Evolutionary conservation across 2,329 filamentous ascomycete species (phyloP).

Genomic region (Microdochium paspali): DNA sequence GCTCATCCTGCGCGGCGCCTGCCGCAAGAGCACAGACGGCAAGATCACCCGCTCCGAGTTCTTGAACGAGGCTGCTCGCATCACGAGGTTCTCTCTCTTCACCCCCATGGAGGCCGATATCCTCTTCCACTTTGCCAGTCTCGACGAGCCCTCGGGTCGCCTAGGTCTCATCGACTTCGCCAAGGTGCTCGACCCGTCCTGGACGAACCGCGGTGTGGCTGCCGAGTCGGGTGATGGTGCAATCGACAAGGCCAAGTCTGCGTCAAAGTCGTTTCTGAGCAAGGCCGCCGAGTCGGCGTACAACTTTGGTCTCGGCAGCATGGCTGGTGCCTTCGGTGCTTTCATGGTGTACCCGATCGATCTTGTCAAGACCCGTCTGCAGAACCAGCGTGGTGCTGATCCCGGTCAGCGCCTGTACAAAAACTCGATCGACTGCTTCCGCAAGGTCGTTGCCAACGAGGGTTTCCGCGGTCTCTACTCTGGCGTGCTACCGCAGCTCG

Average conservation of each 20-base stretch:
- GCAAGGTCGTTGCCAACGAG: constrained; percentile 88
- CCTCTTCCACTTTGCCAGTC: constrained; percentile 92
- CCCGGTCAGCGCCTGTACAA: constrained; percentile 89
- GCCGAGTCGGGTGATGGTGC: constrained; percentile 30
- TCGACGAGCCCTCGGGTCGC: constrained; percentile 81
- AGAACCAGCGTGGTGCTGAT: constrained; percentile 80
- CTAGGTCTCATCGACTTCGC: constrained; percentile 78
- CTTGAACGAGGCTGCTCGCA: constrained; percentile 81
- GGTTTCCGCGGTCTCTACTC: constrained; percentile 86
- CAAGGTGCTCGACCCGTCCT: constrained; percentile 90
- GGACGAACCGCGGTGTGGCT: constrained; percentile 57
- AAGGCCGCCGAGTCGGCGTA: constrained; percentile 69
- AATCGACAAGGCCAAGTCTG: constrained; percentile 38
- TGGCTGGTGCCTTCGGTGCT: constrained; percentile 93
- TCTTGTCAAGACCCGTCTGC: constrained; percentile 95
- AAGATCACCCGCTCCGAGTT: constrained; percentile 94
- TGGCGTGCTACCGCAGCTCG: constrained; percentile 86
- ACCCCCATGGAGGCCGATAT: constrained; percentile 99
- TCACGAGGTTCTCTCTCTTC: constrained; percentile 90
- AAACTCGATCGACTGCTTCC: constrained; percentile 92
- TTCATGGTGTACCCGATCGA: constrained; percentile 99
- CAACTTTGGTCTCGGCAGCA: constrained; percentile 80
- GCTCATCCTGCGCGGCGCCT: constrained; percentile 81
- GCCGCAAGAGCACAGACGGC: constrained; percentile 72
- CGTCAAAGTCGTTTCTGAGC: constrained; percentile 48